A percentile compares a stretch with the other conserved stretches of the same genome.
phyloP scores from a whole-genome alignment of 192 early-diverging fungal species.

The Linnemannia schmuckeri region DNA sequence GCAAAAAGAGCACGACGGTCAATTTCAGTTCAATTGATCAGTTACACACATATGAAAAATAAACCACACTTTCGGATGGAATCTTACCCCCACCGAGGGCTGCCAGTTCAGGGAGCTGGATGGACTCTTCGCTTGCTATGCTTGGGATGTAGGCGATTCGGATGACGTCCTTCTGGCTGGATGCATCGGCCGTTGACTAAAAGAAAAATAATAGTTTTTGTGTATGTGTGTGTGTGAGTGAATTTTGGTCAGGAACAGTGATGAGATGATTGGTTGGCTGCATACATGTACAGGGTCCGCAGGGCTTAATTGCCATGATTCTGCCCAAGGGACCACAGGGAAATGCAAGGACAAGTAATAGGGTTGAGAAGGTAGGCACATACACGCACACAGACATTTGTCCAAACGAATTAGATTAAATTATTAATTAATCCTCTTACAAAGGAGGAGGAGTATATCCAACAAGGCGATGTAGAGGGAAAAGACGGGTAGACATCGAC shows the following conservation, averaged over 20 bases:
- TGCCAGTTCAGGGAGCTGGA: constrained; percentile 4
- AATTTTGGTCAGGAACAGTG: not conserved
- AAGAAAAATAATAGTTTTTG: not conserved
- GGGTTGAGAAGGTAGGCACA: not conserved
- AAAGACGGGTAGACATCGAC: not conserved
- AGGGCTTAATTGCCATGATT: not conserved
- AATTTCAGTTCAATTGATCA: no score
- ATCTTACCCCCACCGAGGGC: constrained; percentile 23
- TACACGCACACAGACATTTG: not conserved
- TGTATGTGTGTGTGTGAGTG: not conserved
- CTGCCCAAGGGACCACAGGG: not conserved
- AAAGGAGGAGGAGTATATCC: not conserved
- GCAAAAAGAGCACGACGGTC: not conserved
- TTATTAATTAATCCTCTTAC: not conserved
- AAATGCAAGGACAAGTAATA: not conserved
- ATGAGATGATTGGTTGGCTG: not conserved
- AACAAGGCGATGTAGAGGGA: not conserved
- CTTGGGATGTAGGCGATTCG: constrained; percentile 34
- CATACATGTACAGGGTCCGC: not conserved
- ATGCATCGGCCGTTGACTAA: not conserved
- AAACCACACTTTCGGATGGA: not conserved
- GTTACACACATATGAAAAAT: no score
- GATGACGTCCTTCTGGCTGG: constrained; percentile 23
- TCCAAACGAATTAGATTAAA: not conserved
- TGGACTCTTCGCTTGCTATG: not conserved